Evolutionary conservation across 1,139 yeast genomes (phyloP), one percentile per base, ranked within the genome.

Genomic region (Suhomyces bolitotheri): DNA sequence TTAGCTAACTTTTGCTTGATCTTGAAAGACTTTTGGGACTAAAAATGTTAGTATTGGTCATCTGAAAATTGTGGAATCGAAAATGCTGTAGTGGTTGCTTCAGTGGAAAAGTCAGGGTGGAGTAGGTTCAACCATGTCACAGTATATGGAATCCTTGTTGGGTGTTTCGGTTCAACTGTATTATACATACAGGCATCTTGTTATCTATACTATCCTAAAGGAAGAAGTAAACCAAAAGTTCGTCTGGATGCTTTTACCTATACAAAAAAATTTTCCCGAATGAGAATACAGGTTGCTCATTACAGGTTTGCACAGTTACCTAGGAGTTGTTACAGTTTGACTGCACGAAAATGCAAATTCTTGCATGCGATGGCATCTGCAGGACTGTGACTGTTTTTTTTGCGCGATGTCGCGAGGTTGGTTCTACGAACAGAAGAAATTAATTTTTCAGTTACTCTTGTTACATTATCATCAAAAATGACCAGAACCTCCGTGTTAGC

Each of bases 1-100:
- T 92, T 92, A 71, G 96, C 97, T 75, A 94, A 84, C 84, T 89
- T 92, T 80, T 90, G 95, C 89, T 94, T 94, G 77, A 86, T 87
- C 76, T 78, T 89, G 84, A 94, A 89, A 63, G 96, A 81, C 80
- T 94, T 94, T 78, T 90, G 92, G 70, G 94, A 82, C 97, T 87
- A 70, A 25, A n/a, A n/a, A 23, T 34, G 58, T 54, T 54, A 55
- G 60, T 55, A 52, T 20, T 6, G 22, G 11, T 15, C 12, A 6
- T 17, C 8, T 17, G 20, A 17, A 17, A 17, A n/a, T n/a, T n/a
- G 31, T 25, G 26, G 26, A 9, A 19, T 7, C 9, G 7, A 19
- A 7, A 19, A 7, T 19, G 21, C 21, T 19, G n/a, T n/a, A n/a
- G n/a, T n/a, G n/a, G n/a, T 23, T 22, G 27, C 20, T 15, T 25